Conservation (phyloP, 768 basidiomycete species). For the Cantharellus cinnabarinus region DNA sequence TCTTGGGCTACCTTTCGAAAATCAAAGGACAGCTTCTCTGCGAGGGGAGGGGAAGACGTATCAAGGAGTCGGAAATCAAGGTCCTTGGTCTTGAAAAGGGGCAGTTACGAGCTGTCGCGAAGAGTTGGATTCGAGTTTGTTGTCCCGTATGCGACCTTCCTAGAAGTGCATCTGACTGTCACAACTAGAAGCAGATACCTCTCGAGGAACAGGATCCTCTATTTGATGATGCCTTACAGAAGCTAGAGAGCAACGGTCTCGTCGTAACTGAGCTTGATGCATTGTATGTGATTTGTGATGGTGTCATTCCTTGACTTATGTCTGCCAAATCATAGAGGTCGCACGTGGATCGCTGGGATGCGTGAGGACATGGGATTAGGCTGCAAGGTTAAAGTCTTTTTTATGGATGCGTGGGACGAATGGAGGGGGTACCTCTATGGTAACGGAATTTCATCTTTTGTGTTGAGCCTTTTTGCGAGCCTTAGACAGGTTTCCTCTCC, state of each 20-base stretch:
- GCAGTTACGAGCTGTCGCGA: conserved; percentile 11
- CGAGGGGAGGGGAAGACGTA: conserved; percentile 26
- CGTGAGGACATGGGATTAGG: conserved; percentile 43
- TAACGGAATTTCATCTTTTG: conserved; percentile 18
- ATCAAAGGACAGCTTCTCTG: conserved; percentile 40
- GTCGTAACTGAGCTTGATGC: conserved; percentile 44
- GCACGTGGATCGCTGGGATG: conserved; percentile 56
- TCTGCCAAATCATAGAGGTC: conserved; percentile 26
- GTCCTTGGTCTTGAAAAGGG: conserved; percentile 53
- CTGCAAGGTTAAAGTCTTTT: conserved; percentile 45
- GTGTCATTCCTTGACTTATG: background rate
- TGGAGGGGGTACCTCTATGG: conserved; percentile 47
- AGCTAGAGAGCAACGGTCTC: conserved; percentile 54
- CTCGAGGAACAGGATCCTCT: conserved; percentile 29
- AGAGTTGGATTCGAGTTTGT: background rate
- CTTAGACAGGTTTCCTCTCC: conserved; percentile 12
- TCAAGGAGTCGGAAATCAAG: conserved; percentile 48
- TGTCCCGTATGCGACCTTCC: too few species aligned
- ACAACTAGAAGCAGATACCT: background rate
- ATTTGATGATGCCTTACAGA: conserved; percentile 60
- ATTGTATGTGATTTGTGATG: conserved; percentile 26
- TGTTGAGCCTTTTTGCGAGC: conserved; percentile 17
- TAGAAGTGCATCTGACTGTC: background rate
- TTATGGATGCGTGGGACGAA: conserved; percentile 42
- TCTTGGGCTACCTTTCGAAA: conserved; percentile 43